A percentile compares a stretch with the other conserved stretches of the same genome.
These are phyloP conservation scores for Aspergillus mulundensis DNA, from an alignment of 495 filamentous ascomycete genomes.

Conservation along the genomic window DNA sequence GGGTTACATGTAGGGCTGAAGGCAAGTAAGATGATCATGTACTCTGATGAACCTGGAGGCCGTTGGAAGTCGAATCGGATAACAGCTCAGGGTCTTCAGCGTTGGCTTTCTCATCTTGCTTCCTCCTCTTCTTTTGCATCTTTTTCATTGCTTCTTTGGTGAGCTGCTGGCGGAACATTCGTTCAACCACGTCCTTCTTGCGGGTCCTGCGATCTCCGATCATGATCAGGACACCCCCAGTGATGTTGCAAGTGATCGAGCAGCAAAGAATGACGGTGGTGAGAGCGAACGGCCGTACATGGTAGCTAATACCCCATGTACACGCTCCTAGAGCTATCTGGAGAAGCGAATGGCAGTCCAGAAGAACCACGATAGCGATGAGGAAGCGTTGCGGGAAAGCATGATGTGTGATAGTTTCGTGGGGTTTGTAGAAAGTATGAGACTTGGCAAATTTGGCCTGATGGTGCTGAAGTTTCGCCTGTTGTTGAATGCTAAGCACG, in stretches of 20 bases:
- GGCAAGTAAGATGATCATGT: background rate
- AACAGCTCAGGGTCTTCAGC: background rate
- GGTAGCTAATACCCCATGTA: conserved; percentile 68
- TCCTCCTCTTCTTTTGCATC: conserved; percentile 58
- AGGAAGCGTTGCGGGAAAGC: conserved; percentile 71
- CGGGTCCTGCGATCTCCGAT: conserved; percentile 67
- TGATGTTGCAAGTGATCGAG: conserved; percentile 68
- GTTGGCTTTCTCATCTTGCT: conserved; percentile 32
- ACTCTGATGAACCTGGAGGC: background rate
- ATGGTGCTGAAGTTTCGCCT: conserved; percentile 62
- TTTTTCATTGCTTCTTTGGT: conserved; percentile 70
- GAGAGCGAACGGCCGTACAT: conserved; percentile 58
- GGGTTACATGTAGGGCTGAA: background rate
- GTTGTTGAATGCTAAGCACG: conserved; percentile 60
- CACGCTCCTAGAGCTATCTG: conserved; percentile 72
- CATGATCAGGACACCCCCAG: conserved; percentile 65
- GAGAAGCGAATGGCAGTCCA: conserved; percentile 69
- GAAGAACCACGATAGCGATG: conserved; percentile 65
- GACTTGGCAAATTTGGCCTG: conserved; percentile 70
- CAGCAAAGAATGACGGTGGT: conserved; percentile 77
- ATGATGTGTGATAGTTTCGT: conserved; percentile 74
- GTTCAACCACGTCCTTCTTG: conserved; percentile 79
- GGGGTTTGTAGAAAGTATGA: conserved; percentile 81
- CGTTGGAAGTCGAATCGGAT: conserved; percentile 2
- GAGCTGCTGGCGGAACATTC: conserved; percentile 66